phyloP scores from a whole-genome alignment of 2,329 filamentous ascomycete genomes.

The Leptographium lundbergii region DNA sequence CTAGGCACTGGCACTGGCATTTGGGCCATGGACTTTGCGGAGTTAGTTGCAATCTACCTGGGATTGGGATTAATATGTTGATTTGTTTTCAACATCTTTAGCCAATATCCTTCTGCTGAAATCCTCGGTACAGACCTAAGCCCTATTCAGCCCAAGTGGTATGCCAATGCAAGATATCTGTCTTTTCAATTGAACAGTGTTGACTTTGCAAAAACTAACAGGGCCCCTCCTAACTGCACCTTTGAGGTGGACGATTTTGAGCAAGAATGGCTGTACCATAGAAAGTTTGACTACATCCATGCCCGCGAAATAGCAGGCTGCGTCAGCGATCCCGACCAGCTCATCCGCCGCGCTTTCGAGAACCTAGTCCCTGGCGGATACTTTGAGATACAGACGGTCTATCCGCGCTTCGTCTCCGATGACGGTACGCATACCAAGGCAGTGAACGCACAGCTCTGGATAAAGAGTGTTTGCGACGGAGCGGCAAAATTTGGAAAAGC shows the following conservation, averaged over 20 bases:
- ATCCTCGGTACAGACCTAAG: conserved; percentile 54
- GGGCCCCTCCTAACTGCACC: conserved; percentile 52
- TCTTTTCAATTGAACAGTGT: neutral
- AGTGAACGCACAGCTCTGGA: conserved; percentile 8
- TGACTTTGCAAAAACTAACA: neutral
- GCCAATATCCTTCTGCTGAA: conserved; percentile 21
- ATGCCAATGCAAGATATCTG: neutral
- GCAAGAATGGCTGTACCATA: conserved; percentile 1
- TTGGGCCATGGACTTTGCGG: conserved; percentile 54
- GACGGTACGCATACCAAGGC: conserved; percentile 11
- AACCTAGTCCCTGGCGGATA: conserved; percentile 37
- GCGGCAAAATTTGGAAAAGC: conserved; percentile 10
- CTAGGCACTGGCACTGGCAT: conserved; percentile 41
- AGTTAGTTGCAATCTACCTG: conserved; percentile 9
- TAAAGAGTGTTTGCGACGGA: conserved; percentile 5
- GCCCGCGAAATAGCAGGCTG: conserved; percentile 34
- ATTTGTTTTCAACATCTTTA: neutral
- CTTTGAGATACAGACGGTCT: conserved; percentile 40
- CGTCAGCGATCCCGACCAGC: conserved; percentile 35
- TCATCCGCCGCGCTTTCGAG: conserved; percentile 16
- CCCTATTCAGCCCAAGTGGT: conserved; percentile 43
- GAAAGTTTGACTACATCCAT: conserved; percentile 40
- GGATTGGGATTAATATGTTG: neutral
- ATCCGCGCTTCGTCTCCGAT: conserved; percentile 12
- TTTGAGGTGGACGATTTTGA: conserved; percentile 55